These are phyloP conservation scores for Penicillium longicatenatum DNA, from an alignment of 495 filamentous ascomycete species.

Conservation along the genomic window DNA sequence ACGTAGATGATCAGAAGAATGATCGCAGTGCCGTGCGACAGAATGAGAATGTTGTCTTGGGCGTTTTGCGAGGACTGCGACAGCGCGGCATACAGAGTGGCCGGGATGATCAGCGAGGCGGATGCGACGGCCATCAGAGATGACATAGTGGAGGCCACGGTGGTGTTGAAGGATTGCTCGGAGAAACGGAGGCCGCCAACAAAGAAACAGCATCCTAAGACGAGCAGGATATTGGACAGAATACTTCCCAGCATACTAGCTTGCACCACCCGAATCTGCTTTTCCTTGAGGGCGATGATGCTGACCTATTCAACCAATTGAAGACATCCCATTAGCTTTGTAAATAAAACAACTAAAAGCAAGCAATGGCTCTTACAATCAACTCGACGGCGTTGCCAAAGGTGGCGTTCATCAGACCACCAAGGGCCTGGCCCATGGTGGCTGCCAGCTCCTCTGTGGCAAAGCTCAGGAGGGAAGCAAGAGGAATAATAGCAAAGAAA, in stretches of 20 bases:
- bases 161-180: slow-evolving; percentile 80
- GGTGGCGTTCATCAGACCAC: slow-evolving; percentile 91
- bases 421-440: slow-evolving; percentile 84
- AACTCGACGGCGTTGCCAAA: slow-evolving; percentile 99
- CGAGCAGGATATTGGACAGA: slow-evolving; percentile 90
- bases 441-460: slow-evolving; percentile 90
- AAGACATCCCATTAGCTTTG: neutral
- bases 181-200: slow-evolving; percentile 70
- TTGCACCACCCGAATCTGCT: slow-evolving; percentile 93
- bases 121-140: slow-evolving; percentile 92
- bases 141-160: slow-evolving; percentile 92
- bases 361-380: slow-evolving; percentile 62
- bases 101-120: slow-evolving; percentile 91
- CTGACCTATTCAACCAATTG: slow-evolving; percentile 66
- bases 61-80: slow-evolving; percentile 25
- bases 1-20: slow-evolving; percentile 88
- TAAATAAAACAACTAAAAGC: neutral
- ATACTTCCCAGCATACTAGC: slow-evolving; percentile 98
- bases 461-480: slow-evolving; percentile 90
- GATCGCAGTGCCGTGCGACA: slow-evolving; percentile 89
- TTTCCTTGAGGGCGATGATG: slow-evolving; percentile 82
- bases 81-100: slow-evolving; percentile 68
- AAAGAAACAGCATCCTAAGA: slow-evolving; percentile 96
- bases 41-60: slow-evolving; percentile 65
- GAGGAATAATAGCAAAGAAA: slow-evolving; percentile 93